phyloP scores from a whole-genome alignment of 2,329 filamentous ascomycete species.

The Fusarium sulawesiense region DNA sequence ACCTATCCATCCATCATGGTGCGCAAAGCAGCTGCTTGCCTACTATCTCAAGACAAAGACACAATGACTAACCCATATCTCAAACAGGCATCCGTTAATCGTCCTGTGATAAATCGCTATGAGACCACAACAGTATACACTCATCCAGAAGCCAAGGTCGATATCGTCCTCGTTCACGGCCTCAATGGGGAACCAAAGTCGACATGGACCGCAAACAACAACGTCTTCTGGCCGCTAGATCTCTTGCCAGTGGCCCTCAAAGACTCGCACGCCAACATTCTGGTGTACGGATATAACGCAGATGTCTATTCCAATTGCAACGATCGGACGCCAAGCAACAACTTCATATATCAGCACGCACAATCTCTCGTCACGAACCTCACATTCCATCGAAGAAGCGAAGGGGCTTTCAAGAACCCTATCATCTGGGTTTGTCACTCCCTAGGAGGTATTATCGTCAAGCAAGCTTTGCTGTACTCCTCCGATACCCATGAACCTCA shows the following conservation, averaged over 20 bases:
- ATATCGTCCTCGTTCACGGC: constrained; percentile 78
- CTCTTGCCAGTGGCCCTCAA: constrained; percentile 71
- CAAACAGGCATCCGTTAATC: constrained; percentile 54
- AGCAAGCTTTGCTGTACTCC: constrained; percentile 75
- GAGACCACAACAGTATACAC: constrained; percentile 70
- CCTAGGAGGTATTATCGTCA: constrained; percentile 77
- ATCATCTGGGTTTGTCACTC: constrained; percentile 83
- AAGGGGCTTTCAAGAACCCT: constrained; percentile 68
- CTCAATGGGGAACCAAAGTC: constrained; percentile 73
- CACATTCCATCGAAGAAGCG: constrained; percentile 70
- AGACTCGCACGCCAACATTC: constrained; percentile 68
- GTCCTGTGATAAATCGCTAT: constrained; percentile 56
- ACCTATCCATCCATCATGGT: constrained; percentile 42
- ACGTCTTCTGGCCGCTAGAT: constrained; percentile 76
- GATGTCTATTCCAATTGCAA: constrained; percentile 65
- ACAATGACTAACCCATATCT: background rate
- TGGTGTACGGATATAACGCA: constrained; percentile 81
- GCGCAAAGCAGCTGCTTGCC: background rate
- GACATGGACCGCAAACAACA: constrained; percentile 70
- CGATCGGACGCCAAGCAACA: constrained; percentile 69
- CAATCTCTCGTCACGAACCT: constrained; percentile 74
- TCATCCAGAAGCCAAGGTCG: constrained; percentile 68
- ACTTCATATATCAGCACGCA: constrained; percentile 76
- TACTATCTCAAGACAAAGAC: background rate
- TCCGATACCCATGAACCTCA: constrained; percentile 69